Percentiles rank a stretch among this genome's conserved stretches.
phyloP scores from a whole-genome alignment of 305 asterid genomes.

The Caryopteris hybrid region DNA sequence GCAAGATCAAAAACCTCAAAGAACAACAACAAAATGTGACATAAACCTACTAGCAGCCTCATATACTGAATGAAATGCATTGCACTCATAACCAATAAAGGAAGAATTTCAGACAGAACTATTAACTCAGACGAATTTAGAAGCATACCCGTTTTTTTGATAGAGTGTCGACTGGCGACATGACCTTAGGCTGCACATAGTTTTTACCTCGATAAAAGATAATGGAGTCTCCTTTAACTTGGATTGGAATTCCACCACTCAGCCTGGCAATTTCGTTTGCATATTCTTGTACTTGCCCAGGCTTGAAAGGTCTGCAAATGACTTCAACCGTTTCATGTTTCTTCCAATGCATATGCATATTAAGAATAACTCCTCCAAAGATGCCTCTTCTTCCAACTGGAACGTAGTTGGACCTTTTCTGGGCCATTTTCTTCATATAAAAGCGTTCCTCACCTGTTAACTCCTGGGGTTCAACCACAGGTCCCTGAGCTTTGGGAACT shows the following conservation, averaged over 20 bases:
- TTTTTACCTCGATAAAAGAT: constrained; percentile 78
- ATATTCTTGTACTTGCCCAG: constrained; percentile 77
- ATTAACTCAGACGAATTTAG: neutral
- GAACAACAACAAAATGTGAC: neutral
- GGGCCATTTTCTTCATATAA: constrained; percentile 82
- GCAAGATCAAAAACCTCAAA: neutral
- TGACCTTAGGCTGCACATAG: constrained; percentile 84
- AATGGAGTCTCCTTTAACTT: constrained; percentile 63
- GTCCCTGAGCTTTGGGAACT: constrained; percentile 84
- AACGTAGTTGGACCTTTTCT: constrained; percentile 76
- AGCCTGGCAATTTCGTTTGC: constrained; percentile 73
- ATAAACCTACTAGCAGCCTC: neutral
- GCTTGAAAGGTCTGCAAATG: constrained; percentile 80
- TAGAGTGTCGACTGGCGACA: constrained; percentile 92
- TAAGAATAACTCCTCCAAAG: constrained; percentile 87
- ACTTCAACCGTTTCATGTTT: constrained; percentile 96
- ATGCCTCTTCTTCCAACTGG: constrained; percentile 83
- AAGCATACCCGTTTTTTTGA: constrained; percentile 72
- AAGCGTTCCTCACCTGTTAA: constrained; percentile 82
- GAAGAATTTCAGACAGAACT: neutral
- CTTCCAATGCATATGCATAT: constrained; percentile 97
- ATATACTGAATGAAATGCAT: neutral
- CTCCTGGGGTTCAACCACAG: constrained; percentile 58
- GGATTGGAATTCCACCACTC: constrained; percentile 89
- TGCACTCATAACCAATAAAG: neutral